A percentile compares a stretch with the other conserved stretches of the same genome.
These are phyloP conservation scores for Nicotiana undulata DNA, from an alignment of 257 asterid genomes.

Conservation along the genomic window DNA sequence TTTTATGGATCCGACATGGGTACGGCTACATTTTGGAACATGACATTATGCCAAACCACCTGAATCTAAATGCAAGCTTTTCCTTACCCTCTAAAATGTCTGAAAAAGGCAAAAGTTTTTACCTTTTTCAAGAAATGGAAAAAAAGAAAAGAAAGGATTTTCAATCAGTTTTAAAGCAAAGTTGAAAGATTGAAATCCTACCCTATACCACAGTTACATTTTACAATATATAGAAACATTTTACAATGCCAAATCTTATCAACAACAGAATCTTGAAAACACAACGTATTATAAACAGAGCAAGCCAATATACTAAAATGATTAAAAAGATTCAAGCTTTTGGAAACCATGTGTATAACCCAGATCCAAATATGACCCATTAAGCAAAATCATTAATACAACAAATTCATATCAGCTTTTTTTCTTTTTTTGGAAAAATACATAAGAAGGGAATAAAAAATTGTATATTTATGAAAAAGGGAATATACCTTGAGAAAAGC, in stretches of 20 bases:
- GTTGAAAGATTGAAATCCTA: no score
- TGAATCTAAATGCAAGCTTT: no score
- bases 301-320: not conserved
- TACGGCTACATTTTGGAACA: no score
- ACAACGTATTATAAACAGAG: not conserved
- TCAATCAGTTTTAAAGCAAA: no score
- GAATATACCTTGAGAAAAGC: slow-evolving; percentile 46
- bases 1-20: no score
- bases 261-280: not conserved
- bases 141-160: no score
- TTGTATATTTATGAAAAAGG: not conserved
- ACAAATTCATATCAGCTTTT: not conserved
- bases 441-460: not conserved
- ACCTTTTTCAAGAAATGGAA: no score
- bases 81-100: no score
- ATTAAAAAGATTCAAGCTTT: not conserved
- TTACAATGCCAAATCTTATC: not conserved
- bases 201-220: no score
- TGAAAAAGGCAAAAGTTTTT: no score
- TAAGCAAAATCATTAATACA: not conserved
- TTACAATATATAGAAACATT: no score
- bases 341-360: not conserved
- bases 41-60: no score
- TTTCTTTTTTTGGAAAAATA: not conserved
- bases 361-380: not conserved